Evolutionary conservation across 2,329 filamentous ascomycete genomes (phyloP).

Genomic region (Colletotrichum cuscutae): DNA sequence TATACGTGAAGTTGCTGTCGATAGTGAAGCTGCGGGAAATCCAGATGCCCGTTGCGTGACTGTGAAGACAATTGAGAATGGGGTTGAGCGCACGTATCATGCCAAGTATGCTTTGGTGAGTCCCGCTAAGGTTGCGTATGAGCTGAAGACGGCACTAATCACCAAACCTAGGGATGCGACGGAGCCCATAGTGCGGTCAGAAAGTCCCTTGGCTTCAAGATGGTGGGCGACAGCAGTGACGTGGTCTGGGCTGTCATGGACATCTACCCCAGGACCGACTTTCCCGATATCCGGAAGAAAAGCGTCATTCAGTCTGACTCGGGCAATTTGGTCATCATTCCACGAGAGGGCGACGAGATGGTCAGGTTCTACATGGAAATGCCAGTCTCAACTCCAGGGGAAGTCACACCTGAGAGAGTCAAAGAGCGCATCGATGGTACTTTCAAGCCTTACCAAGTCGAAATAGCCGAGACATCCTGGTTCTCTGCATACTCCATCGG

Average conservation of each 20-base stretch:
- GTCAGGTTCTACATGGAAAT: constrained; percentile 77
- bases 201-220: constrained; percentile 61
- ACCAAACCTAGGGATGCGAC: constrained; percentile 47
- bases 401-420: constrained; percentile 61
- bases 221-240: constrained; percentile 69
- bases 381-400: constrained; percentile 56
- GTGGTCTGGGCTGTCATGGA: constrained; percentile 69
- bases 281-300: constrained; percentile 71
- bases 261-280: constrained; percentile 64
- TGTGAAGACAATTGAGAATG: constrained; percentile 49
- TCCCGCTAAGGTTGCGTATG: neutral
- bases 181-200: constrained; percentile 64
- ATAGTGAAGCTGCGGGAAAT: constrained; percentile 50
- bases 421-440: constrained; percentile 61
- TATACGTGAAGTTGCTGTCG: constrained; percentile 59
- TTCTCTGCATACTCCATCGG: constrained; percentile 82
- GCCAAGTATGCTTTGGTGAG: constrained; percentile 26
- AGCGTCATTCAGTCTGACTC: constrained; percentile 62
- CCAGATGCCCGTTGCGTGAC: constrained; percentile 52
- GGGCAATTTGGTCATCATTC: constrained; percentile 74
- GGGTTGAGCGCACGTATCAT: constrained; percentile 41
- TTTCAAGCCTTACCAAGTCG: constrained; percentile 68
- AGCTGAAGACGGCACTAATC: neutral
- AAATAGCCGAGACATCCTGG: constrained; percentile 73
- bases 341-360: constrained; percentile 67